Base-by-base conservation (phyloP, 148 eudicot species). In the Arctostaphylos glauca region DNA sequence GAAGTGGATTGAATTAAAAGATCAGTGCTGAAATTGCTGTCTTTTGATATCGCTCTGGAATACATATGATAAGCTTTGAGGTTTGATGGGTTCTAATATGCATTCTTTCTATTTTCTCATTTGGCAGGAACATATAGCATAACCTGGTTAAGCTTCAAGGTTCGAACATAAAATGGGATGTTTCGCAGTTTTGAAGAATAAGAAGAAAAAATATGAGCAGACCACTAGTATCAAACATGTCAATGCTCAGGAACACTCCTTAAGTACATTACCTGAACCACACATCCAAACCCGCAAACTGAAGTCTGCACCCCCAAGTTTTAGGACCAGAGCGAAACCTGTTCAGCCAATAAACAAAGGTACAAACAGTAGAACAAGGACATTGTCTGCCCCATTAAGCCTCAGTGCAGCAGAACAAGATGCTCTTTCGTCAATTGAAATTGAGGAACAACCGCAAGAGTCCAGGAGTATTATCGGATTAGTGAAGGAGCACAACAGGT, bases 291-390 rank as follows among this genome's bases (percentile, higher is more conserved):
- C 80, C 74, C 91, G 90, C 67, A 81, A 91, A 2, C 83, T 96
- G 43, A 95, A 94, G 60, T 96, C 98, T 3, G 98, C 99, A 49
- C 98, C 99, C 46, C 92, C 97, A 25, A 96, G 99, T 85, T 96
- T 96, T 79, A 89, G 86, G 59, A 90, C 87, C 60, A 72, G 95
- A 76, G 91, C 82, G 19, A 91, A 91, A 84, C 85, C 93, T 59
- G 83, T 81, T 74, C 92, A 88, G 72, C 84, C 93, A 16, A 59
- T 85, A 25, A 88, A 68, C 25, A 85, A 73, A 47, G 38, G 75
- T 71, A 82, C 84, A 14, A 84, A 10, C 66, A 85, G 79, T 81
- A 89, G 95, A 80, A 80, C 84, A 80, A 91, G 98, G 48, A 86
- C 95, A 68, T 81, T 94, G 23, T 96, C 99, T 68, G 99, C 94